phyloP scores from a whole-genome alignment of 495 filamentous ascomycete genomes.

The Annulohypoxylon moriforme region DNA sequence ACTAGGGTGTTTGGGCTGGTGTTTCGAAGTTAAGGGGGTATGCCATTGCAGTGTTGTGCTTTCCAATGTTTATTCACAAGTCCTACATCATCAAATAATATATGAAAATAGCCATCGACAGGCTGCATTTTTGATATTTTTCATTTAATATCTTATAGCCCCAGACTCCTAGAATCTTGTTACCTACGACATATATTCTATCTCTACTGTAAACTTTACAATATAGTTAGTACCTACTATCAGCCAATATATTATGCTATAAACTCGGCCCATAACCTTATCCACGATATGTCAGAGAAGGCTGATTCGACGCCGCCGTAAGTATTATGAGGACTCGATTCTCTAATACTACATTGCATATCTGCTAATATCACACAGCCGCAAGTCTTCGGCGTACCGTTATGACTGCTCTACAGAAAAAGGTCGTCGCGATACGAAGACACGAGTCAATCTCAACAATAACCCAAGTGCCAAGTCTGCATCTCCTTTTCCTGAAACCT shows the following conservation, averaged over 20 bases:
- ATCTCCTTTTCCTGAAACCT: neutral
- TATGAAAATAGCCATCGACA: no score
- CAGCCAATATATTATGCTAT: neutral
- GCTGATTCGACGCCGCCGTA: neutral
- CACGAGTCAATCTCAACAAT: conserved; percentile 62
- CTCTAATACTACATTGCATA: neutral
- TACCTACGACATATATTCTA: no score
- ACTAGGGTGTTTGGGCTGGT: no score
- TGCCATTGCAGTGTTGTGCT: no score
- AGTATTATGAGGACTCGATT: neutral
- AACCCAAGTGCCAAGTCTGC: conserved; percentile 64
- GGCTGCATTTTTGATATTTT: no score
- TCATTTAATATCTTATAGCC: no score
- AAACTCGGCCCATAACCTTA: neutral
- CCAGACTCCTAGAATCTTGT: no score
- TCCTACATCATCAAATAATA: no score
- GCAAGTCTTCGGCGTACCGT: conserved; percentile 28
- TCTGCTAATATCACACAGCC: conserved; percentile 14
- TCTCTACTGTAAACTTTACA: neutral
- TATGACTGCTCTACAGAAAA: conserved; percentile 38
- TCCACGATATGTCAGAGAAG: conserved; percentile 20
- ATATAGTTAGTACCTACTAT: neutral
- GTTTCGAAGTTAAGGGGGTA: no score
- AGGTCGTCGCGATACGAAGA: conserved; percentile 35
- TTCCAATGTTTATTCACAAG: no score